Conservation (phyloP, 2,329 filamentous ascomycete species). For the Sporothrix protearum region DNA sequence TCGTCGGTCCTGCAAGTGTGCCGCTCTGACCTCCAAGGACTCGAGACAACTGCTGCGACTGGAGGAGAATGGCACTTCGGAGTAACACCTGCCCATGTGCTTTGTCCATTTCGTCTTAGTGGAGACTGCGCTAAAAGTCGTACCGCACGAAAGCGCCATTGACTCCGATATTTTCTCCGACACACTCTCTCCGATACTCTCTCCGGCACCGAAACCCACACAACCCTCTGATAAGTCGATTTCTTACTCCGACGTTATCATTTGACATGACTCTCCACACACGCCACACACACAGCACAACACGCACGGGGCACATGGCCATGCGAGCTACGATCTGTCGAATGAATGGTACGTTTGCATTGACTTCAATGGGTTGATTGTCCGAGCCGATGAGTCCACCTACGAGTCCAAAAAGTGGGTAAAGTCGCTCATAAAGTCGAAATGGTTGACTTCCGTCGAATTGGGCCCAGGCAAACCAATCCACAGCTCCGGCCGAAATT, state of each 20-base stretch:
- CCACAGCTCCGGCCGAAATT: constrained; percentile 29
- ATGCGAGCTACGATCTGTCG: neutral
- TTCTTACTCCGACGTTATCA: neutral
- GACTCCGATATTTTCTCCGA: neutral
- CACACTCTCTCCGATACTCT: too few species aligned
- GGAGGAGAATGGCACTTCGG: neutral
- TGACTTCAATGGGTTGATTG: too few species aligned
- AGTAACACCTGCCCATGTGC: neutral
- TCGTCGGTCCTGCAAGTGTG: neutral
- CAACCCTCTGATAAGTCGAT: neutral
- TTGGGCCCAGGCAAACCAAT: constrained; percentile 5
- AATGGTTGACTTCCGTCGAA: constrained; percentile 10
- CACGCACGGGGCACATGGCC: too few species aligned
- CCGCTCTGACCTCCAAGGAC: neutral
- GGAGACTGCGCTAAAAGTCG: neutral
- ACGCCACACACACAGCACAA: neutral
- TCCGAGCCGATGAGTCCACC: neutral
- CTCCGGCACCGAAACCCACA: too few species aligned
- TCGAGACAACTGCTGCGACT: neutral
- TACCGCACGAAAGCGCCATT: neutral
- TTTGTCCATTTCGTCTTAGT: neutral
- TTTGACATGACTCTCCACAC: neutral
- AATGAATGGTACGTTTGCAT: neutral
- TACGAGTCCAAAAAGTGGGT: neutral
- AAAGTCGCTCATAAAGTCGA: constrained; percentile 16